A percentile compares a stretch with the other conserved stretches of the same genome.
Conservation (phyloP, 2,329 filamentous ascomycete species). For the Exophiala viscosa region DNA sequence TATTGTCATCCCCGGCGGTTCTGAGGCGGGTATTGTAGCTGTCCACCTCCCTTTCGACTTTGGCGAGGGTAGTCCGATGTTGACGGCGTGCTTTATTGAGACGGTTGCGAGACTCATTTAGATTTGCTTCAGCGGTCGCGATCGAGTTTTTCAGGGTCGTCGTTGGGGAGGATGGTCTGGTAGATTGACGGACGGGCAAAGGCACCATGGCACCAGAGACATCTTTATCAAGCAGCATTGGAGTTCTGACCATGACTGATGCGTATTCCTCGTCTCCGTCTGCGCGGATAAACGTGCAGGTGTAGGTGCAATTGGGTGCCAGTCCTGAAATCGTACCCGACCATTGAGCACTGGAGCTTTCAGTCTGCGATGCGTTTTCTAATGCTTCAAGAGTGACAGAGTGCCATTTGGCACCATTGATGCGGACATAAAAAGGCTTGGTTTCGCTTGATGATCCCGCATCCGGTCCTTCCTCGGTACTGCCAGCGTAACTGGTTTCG, state of each 20-base stretch:
- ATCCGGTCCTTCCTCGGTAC: conserved; percentile 32
- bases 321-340: conserved; percentile 62
- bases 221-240: conserved; percentile 56
- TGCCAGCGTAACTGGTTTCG: conserved; percentile 40
- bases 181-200: conserved; percentile 53
- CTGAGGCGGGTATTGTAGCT: conserved; percentile 55
- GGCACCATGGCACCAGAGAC: conserved; percentile 48
- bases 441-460: conserved; percentile 32
- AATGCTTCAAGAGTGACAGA: conserved; percentile 54
- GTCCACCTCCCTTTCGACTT: conserved; percentile 60
- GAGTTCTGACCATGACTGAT: conserved; percentile 60
- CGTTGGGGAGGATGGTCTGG: conserved; percentile 61
- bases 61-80: conserved; percentile 56
- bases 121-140: conserved; percentile 57
- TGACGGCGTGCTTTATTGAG: conserved; percentile 59
- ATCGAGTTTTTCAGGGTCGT: conserved; percentile 65
- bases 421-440: conserved; percentile 62
- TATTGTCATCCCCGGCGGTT: conserved; percentile 58
- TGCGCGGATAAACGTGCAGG: conserved; percentile 58
- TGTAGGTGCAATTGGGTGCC: conserved; percentile 61
- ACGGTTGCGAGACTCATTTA: conserved; percentile 57
- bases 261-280: conserved; percentile 57
- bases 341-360: conserved; percentile 49
- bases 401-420: conserved; percentile 64
- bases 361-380: conserved; percentile 43